These are phyloP conservation scores for Trichoderma arundinaceum DNA, from an alignment of 2,329 filamentous ascomycete genomes.

Conservation along the genomic window DNA sequence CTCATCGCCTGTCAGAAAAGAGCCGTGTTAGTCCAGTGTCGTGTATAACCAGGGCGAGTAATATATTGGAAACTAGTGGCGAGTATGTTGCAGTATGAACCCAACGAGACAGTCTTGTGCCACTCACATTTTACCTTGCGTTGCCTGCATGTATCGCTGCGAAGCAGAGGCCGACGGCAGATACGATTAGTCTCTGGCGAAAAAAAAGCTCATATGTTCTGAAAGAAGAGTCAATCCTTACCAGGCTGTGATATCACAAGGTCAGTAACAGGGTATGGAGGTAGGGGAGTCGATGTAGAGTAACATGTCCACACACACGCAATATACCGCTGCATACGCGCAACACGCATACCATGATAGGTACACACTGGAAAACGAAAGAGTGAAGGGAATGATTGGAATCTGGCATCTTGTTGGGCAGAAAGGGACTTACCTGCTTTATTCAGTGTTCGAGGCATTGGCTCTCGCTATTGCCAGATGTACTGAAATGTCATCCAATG, in stretches of 20 bases:
- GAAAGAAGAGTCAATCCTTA: neutral
- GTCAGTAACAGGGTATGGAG: slow-evolving; percentile 3
- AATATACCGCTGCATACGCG: neutral
- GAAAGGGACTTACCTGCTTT: slow-evolving; percentile 17
- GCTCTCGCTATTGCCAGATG: neutral
- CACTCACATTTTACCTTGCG: slow-evolving; percentile 47
- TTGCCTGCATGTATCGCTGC: slow-evolving; percentile 46
- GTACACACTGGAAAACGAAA: neutral
- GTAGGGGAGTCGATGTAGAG: neutral
- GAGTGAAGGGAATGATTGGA: neutral
- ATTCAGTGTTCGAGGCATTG: slow-evolving; percentile 29
- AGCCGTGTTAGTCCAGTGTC: neutral
- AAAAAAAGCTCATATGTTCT: neutral
- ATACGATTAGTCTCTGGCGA: neutral
- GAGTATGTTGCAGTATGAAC: no score
- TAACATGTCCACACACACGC: neutral
- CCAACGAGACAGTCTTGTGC: neutral
- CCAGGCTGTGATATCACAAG: slow-evolving; percentile 17
- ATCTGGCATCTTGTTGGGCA: neutral
- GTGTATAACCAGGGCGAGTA: slow-evolving; percentile 16
- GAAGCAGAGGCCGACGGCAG: neutral
- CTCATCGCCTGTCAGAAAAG: slow-evolving; percentile 41
- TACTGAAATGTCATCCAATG: neutral
- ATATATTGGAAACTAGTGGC: neutral
- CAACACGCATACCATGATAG: neutral